Conservation (phyloP, 805 yeast genomes). For the Schwanniomyces sp. region DNA sequence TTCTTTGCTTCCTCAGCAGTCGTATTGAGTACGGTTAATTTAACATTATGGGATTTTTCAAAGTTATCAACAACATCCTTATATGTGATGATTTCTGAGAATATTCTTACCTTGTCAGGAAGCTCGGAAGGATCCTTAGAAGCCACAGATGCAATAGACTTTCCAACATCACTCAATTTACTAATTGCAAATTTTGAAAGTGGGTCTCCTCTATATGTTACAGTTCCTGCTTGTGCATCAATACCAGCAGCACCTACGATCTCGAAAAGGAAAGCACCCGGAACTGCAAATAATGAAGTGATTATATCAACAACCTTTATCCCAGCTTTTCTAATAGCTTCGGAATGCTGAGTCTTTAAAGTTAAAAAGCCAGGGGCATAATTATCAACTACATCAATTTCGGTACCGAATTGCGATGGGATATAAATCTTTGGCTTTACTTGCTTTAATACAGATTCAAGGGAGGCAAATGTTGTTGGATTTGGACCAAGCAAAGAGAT, state of each 20-base stretch:
- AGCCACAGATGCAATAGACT: constrained; percentile 40
- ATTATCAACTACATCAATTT: constrained; percentile 25
- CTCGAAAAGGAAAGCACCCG: constrained; percentile 36
- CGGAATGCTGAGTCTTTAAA: constrained; percentile 35
- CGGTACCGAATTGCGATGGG: constrained; percentile 63
- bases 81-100: constrained; percentile 40
- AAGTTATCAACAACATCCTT: constrained; percentile 39
- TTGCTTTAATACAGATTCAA: constrained; percentile 38
- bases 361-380: constrained; percentile 34
- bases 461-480: constrained; percentile 27
- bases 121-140: constrained; percentile 34
- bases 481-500: constrained; percentile 42
- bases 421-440: constrained; percentile 52
- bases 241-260: constrained; percentile 35
- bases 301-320: constrained; percentile 46
- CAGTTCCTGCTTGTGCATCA: constrained; percentile 31
- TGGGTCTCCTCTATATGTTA: constrained; percentile 42
- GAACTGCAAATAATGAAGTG: constrained; percentile 38
- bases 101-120: constrained; percentile 45
- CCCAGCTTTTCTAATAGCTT: constrained; percentile 41
- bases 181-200: constrained; percentile 34
- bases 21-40: constrained; percentile 27
- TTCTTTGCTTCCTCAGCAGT: constrained; percentile 29
- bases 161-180: constrained; percentile 43
- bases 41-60: constrained; percentile 37